phyloP scores from a whole-genome alignment of 2,329 filamentous ascomycete genomes.

The Aspergillus arachidicola region DNA sequence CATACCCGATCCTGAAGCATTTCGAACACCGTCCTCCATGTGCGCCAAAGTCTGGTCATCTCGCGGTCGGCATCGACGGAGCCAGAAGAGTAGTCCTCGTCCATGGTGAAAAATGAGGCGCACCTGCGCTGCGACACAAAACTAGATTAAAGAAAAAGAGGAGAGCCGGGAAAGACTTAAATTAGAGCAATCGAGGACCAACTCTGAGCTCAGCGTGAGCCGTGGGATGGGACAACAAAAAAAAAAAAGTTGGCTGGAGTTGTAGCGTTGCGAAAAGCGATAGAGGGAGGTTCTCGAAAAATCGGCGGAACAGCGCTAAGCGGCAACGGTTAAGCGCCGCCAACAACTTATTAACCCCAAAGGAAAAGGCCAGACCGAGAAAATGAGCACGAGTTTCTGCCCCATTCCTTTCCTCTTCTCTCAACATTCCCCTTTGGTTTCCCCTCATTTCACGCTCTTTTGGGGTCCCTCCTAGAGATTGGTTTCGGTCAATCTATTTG shows the following conservation, averaged over 20 bases:
- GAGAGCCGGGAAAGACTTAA: not conserved
- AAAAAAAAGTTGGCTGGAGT: slow-evolving; percentile 25
- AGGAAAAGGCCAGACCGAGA: slow-evolving; percentile 24
- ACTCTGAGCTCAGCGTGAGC: slow-evolving; percentile 11
- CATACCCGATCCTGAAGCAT: slow-evolving; percentile 90
- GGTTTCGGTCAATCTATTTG: slow-evolving; percentile 2
- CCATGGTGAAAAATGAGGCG: slow-evolving; percentile 32
- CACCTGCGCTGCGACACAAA: slow-evolving; percentile 11
- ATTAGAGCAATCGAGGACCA: slow-evolving; percentile 1
- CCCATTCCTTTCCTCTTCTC: slow-evolving; percentile 15
- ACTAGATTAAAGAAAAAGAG: not conserved
- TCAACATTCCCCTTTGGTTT: slow-evolving; percentile 15
- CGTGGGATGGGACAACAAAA: slow-evolving; percentile 21
- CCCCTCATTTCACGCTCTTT: slow-evolving; percentile 15
- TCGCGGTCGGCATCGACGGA: slow-evolving; percentile 44
- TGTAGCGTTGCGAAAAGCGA: slow-evolving; percentile 8
- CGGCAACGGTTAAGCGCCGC: slow-evolving; percentile 26
- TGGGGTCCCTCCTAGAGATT: slow-evolving; percentile 9
- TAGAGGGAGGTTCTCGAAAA: slow-evolving; percentile 29
- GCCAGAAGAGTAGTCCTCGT: slow-evolving; percentile 39
- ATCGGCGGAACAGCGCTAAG: slow-evolving; percentile 20
- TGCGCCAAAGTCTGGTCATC: slow-evolving; percentile 80
- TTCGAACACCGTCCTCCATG: slow-evolving; percentile 90
- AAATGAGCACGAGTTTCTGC: slow-evolving; percentile 23
- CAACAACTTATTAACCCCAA: slow-evolving; percentile 11